Conservation (phyloP, 169 alveolate genomes). For the Plasmodium knowlesi region DNA sequence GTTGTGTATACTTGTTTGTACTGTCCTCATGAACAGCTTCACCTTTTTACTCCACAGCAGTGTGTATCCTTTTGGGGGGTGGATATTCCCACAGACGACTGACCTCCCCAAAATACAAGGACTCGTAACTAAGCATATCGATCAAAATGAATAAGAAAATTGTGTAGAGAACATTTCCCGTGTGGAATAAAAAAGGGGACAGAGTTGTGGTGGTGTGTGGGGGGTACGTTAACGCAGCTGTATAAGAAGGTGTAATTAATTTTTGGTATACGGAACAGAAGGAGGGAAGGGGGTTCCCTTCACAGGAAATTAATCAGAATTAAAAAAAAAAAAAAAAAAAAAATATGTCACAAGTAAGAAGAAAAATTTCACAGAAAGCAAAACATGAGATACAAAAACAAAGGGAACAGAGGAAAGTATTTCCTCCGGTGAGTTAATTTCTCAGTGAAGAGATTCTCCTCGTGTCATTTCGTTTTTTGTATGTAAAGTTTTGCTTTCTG, state of each 20-base stretch:
- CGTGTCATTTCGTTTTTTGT: not conserved
- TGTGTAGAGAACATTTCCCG: not conserved
- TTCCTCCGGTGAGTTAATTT: not conserved
- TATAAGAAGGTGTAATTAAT: not conserved
- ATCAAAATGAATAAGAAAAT: not conserved
- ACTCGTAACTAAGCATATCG: not conserved
- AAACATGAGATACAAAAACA: no score
- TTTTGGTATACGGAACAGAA: not conserved
- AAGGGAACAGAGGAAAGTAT: not conserved
- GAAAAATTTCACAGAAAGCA: no score
- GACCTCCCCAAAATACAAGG: not conserved
- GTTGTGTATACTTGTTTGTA: not conserved
- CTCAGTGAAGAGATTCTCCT: not conserved
- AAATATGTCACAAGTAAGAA: no score
- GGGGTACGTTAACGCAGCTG: not conserved
- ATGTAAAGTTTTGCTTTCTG: not conserved
- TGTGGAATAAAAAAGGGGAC: no score
- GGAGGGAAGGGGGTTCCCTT: not conserved
- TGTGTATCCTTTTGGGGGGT: not conserved
- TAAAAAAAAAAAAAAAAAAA: not conserved
- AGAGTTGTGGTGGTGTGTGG: no score
- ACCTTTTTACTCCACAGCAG: not conserved
- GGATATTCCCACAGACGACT: not conserved
- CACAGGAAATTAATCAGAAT: no score
- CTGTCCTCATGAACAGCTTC: not conserved